These are phyloP conservation scores for Rhizopogon vulgaris DNA, from an alignment of 768 basidiomycete species.

Conservation along the genomic window DNA sequence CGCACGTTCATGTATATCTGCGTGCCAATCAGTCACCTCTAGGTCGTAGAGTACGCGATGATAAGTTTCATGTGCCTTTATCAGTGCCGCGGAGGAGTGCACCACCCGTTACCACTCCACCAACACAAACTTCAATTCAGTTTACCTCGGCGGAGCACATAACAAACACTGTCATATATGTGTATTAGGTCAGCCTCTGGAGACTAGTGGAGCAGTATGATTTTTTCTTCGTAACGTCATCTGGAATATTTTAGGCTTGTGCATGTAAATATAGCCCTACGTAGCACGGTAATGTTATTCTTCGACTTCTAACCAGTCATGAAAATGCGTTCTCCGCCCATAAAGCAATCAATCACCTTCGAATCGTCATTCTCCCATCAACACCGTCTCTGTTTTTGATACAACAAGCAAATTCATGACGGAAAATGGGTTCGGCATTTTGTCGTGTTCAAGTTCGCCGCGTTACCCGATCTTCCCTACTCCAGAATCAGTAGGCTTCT, in stretches of 20 bases:
- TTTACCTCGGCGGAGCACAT: no score
- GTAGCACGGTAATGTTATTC: neutral
- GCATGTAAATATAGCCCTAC: neutral
- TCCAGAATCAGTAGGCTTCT: neutral
- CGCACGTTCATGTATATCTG: neutral
- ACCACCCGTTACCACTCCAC: neutral
- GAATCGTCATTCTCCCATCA: neutral
- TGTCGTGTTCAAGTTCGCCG: neutral
- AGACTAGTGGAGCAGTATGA: neutral
- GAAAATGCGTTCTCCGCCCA: neutral
- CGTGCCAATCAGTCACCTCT: no score
- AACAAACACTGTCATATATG: no score
- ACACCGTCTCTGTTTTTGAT: neutral
- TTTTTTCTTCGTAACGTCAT: neutral
- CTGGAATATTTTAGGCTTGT: neutral
- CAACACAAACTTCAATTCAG: no score
- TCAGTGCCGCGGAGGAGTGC: neutral
- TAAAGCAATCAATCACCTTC: neutral
- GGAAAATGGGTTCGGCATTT: neutral
- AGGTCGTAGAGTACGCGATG: no score
- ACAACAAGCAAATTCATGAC: neutral
- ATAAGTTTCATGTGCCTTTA: no score
- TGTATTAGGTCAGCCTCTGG: no score
- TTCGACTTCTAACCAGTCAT: neutral
- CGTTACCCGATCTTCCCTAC: neutral